These are phyloP conservation scores for Thelephora aurantiotincta DNA, from an alignment of 768 basidiomycete species.

Conservation along the genomic window DNA sequence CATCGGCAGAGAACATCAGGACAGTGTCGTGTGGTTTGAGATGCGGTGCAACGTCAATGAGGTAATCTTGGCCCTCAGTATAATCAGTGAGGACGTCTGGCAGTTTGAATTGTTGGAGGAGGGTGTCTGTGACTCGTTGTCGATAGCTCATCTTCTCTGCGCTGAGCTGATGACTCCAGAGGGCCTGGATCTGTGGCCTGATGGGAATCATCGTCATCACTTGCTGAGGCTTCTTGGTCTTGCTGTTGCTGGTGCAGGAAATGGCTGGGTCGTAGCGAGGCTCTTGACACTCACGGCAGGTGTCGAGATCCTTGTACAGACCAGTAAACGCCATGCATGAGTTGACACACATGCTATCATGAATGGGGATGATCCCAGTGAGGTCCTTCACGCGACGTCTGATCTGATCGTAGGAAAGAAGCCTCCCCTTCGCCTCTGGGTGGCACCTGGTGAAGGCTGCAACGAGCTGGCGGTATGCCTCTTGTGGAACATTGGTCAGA, in stretches of 20 bases:
- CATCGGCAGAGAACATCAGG: slow-evolving; percentile 14
- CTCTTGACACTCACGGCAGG: slow-evolving; percentile 19
- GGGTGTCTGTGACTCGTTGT: neutral
- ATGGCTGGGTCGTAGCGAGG: slow-evolving; percentile 15
- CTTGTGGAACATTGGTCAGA: slow-evolving; percentile 17
- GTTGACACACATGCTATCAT: slow-evolving; percentile 27
- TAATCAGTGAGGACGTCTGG: neutral
- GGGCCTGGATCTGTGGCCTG: slow-evolving; percentile 29
- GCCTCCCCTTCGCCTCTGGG: neutral
- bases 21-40: slow-evolving; percentile 7
- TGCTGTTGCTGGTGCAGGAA: slow-evolving; percentile 3
- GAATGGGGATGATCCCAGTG: slow-evolving; percentile 22
- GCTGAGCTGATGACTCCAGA: slow-evolving; percentile 11
- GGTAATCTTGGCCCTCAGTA: neutral
- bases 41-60: neutral
- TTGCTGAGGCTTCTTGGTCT: slow-evolving; percentile 6
- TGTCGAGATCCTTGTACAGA: slow-evolving; percentile 7
- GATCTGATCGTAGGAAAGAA: slow-evolving; percentile 19
- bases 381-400: slow-evolving; percentile 15
- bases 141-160: slow-evolving; percentile 18
- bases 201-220: slow-evolving; percentile 24
- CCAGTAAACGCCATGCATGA: slow-evolving; percentile 24
- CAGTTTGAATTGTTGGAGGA: neutral
- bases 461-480: slow-evolving; percentile 15
- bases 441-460: slow-evolving; percentile 15